phyloP scores from a whole-genome alignment of 129 eudicot species.

The Tagetes patula region DNA sequence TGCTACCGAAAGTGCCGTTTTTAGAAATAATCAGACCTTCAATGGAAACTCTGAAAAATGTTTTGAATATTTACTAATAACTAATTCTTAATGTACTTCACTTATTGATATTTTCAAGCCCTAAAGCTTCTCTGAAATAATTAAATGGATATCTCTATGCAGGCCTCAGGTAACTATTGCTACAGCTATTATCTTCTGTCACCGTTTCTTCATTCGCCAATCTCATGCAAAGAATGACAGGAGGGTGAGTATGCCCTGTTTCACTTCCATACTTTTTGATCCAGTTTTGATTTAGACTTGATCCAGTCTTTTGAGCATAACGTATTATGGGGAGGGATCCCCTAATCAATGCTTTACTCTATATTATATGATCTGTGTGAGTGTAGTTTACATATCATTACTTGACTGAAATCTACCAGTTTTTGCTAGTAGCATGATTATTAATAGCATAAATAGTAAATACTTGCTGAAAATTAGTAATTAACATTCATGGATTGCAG shows the following conservation, averaged over 20 bases:
- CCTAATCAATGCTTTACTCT: neutral
- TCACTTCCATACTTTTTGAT: neutral
- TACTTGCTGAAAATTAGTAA: constrained; percentile 10
- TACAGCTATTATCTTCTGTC: constrained; percentile 53
- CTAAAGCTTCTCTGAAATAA: constrained; percentile 17
- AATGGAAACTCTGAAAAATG: constrained; percentile 8
- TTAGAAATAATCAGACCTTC: neutral
- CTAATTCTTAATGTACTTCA: neutral
- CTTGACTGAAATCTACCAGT: neutral
- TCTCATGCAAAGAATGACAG: constrained; percentile 54
- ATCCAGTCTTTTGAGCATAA: neutral
- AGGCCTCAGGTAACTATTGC: constrained; percentile 62
- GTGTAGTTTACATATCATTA: neutral
- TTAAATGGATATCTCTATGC: constrained; percentile 30
- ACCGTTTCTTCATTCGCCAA: constrained; percentile 53
- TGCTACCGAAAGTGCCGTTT: constrained; percentile 1
- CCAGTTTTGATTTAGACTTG: neutral
- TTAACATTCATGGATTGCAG: constrained; percentile 45
- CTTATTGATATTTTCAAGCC: constrained; percentile 2
- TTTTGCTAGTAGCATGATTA: neutral
- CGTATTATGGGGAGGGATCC: neutral
- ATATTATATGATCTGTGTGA: neutral
- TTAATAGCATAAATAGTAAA: constrained; percentile 6
- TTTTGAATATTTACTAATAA: neutral
- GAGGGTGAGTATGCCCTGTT: constrained; percentile 43